phyloP scores from a whole-genome alignment of 805 yeast genomes.

The Isabelozyma rhagii region DNA sequence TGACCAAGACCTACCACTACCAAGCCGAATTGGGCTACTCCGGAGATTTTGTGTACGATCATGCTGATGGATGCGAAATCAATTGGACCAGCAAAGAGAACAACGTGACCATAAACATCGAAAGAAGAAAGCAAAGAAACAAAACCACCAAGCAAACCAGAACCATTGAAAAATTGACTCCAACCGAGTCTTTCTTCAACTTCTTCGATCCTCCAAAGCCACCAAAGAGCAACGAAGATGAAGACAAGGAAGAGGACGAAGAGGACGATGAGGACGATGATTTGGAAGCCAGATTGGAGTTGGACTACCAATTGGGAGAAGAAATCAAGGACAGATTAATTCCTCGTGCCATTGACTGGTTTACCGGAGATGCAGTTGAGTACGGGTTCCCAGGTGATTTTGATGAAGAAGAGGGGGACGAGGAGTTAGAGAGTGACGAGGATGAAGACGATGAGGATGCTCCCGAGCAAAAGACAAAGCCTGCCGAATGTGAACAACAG shows the following conservation, averaged over 20 bases:
- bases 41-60: slow-evolving; percentile 96
- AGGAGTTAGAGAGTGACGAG: slow-evolving; percentile 58
- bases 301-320: slow-evolving; percentile 95
- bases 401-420: slow-evolving; percentile 60
- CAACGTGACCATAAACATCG: slow-evolving; percentile 82
- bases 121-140: slow-evolving; percentile 96
- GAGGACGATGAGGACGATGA: slow-evolving; percentile 61
- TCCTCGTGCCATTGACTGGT: slow-evolving; percentile 98
- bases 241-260: slow-evolving; percentile 45
- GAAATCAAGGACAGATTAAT: slow-evolving; percentile 92
- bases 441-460: slow-evolving; percentile 57
- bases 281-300: slow-evolving; percentile 78
- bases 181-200: slow-evolving; percentile 93
- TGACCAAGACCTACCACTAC: slow-evolving; percentile 87
- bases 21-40: slow-evolving; percentile 91
- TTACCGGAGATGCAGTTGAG: slow-evolving; percentile 93
- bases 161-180: slow-evolving; percentile 89
- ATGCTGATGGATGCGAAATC: slow-evolving; percentile 87
- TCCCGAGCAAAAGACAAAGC: slow-evolving; percentile 58
- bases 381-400: slow-evolving; percentile 56
- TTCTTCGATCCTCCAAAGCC: slow-evolving; percentile 93
- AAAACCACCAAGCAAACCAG: slow-evolving; percentile 95
- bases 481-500: slow-evolving; percentile 78
- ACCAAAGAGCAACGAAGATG: slow-evolving; percentile 44
- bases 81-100: slow-evolving; percentile 77